phyloP scores from a whole-genome alignment of 345 rosid genomes.

The Capsella bursapastoris region DNA sequence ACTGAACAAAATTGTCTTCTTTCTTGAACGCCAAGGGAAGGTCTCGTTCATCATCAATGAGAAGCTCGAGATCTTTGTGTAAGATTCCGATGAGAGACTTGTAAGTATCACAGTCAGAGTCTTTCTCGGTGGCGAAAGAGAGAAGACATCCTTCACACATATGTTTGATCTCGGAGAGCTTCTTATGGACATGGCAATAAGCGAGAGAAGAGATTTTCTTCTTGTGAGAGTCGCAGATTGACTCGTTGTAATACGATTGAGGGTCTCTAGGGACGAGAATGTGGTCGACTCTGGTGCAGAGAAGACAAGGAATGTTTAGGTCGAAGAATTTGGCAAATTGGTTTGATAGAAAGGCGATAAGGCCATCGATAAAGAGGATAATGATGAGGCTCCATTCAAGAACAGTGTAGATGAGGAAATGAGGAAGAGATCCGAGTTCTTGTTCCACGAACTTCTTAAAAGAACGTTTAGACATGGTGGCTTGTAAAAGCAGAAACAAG shows the following conservation, averaged over 20 bases:
- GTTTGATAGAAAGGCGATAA: constrained; percentile 64
- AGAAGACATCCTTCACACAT: constrained; percentile 96
- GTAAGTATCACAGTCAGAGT: constrained; percentile 73
- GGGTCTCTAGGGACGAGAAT: constrained; percentile 52
- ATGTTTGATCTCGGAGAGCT: constrained; percentile 73
- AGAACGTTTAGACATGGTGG: constrained; percentile 61
- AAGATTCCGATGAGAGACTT: constrained; percentile 79
- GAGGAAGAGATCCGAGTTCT: constrained; percentile 71
- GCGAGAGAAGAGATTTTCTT: constrained; percentile 80
- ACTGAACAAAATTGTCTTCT: constrained; percentile 38
- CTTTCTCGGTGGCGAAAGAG: constrained; percentile 83
- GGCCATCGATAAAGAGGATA: constrained; percentile 70
- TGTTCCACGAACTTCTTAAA: constrained; percentile 65
- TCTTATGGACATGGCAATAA: constrained; percentile 81
- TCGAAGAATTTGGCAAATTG: constrained; percentile 81
- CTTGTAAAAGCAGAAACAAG: constrained; percentile 31
- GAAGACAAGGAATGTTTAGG: constrained; percentile 76
- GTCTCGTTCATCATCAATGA: constrained; percentile 67
- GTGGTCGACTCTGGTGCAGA: constrained; percentile 85
- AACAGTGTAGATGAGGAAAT: constrained; percentile 64
- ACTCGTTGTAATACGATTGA: constrained; percentile 76
- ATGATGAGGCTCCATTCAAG: constrained; percentile 81
- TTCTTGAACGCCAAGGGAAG: constrained; percentile 51
- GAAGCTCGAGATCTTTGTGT: constrained; percentile 76
- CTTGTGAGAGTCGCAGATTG: constrained; percentile 79